Percentiles rank a stretch among this genome's conserved stretches.
Conservation (phyloP, 441 rosid species). For the Adansonia gregorii region DNA sequence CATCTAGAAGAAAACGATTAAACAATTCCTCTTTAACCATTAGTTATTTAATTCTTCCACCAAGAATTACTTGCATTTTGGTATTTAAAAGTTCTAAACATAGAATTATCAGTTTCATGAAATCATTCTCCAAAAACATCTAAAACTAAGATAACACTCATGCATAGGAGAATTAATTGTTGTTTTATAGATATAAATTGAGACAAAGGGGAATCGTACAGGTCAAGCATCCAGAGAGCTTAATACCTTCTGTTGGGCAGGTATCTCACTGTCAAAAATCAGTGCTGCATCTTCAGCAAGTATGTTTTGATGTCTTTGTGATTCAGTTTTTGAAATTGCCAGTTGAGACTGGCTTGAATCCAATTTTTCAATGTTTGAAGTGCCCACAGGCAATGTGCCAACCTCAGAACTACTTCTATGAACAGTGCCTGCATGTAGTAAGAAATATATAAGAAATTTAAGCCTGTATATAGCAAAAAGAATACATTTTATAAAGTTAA, state of each 20-base stretch:
- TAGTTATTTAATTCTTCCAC: neutral
- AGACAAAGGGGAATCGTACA: neutral
- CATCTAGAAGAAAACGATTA: neutral
- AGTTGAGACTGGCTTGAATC: conserved; percentile 56
- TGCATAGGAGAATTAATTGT: neutral
- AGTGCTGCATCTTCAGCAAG: conserved; percentile 81
- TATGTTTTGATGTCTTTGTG: conserved; percentile 53
- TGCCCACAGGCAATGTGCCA: conserved; percentile 42
- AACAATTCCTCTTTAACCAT: conserved; percentile 10
- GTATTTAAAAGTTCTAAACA: conserved; percentile 9
- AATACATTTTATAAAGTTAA: neutral
- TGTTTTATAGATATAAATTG: conserved; percentile 11
- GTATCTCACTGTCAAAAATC: conserved; percentile 69
- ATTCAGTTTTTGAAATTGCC: conserved; percentile 75
- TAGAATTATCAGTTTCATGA: neutral
- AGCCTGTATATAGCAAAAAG: conserved; percentile 20
- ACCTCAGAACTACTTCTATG: conserved; percentile 41
- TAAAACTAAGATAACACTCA: conserved; percentile 11
- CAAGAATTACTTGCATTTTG: conserved; percentile 19
- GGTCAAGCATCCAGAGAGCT: neutral
- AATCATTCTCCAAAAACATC: conserved; percentile 8
- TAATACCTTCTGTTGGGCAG: conserved; percentile 76
- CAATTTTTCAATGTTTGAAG: conserved; percentile 40
- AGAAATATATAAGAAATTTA: conserved; percentile 23
- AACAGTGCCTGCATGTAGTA: conserved; percentile 43